Evolutionary conservation across 257 asterid species (phyloP), one percentile per base, ranked within the genome.

Genomic region (Nicotiana paniculata): DNA sequence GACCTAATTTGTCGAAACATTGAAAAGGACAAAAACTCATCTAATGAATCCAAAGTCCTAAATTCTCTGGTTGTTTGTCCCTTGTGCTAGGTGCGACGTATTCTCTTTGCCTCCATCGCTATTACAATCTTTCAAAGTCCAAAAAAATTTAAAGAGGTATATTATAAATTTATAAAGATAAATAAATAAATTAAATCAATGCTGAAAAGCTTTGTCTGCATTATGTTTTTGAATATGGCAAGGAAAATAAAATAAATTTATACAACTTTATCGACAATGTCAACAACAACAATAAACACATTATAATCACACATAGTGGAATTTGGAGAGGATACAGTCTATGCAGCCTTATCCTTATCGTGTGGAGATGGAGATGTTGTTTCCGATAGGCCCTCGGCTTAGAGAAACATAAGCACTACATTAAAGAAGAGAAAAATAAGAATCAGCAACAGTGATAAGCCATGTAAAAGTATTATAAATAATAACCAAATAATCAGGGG

Each of bases 61-160:
- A 81, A 81, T 81, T 66, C 68, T 57, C 4, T 53, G 24, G 24
- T 21, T 21, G 62, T 13, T 81, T 67, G 83, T 53, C 79, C 66
- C 67, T 81, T n/a, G 33, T 66, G 83, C 78, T 53, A 81, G 77
- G 77, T 46, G 57, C 78, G 33, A 66, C 78, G 83, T 17, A 81
- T 64, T 67, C 78, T 2, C 46, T 51, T 54, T 9, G 80, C 80
- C 37, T 75, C 63, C 17, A 16, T 75, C 63, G 80, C 46, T 15
- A 48, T 48, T 75, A 24, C 21, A 74, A 74, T 48, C 79, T 48
- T 74, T 21, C 1, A 16, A 37, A 51, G 24, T 75, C 80, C 46
- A 48, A 16, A 46, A 51, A 51, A 16, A 51, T 28, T 13, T 51
- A 4, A 53, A 53, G 17, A 13, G 15, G 17, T 53, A 53, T 53